These are phyloP conservation scores for Asterionellopsis glacialis DNA, from an alignment of 108 stramenopile genomes.

Conservation along the genomic window DNA sequence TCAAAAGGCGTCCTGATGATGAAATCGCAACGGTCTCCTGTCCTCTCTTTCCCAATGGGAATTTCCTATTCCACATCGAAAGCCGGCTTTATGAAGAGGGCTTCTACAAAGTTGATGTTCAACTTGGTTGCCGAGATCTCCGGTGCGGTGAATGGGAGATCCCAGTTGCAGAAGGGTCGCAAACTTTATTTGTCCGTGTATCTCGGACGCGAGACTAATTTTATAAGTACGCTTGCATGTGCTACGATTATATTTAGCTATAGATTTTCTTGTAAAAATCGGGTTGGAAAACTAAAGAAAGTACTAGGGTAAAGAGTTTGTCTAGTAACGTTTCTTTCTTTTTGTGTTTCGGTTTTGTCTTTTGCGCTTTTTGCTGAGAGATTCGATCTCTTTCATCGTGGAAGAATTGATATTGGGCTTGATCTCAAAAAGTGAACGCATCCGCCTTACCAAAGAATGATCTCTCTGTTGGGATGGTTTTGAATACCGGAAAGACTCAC, in stretches of 20 bases:
- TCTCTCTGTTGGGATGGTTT: neutral
- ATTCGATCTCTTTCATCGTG: too few species aligned
- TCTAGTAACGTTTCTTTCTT: too few species aligned
- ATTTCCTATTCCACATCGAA: constrained; percentile 20
- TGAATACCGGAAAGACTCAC: constrained; percentile 14
- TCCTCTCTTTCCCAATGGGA: constrained; percentile 13
- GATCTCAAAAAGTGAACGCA: neutral
- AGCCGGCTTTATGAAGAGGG: constrained; percentile 19
- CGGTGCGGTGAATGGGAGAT: constrained; percentile 44
- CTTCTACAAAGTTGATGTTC: constrained; percentile 17
- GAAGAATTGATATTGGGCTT: too few species aligned
- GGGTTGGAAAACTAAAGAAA: too few species aligned
- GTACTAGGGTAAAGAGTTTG: too few species aligned
- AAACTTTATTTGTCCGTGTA: neutral
- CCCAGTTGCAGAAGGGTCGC: constrained; percentile 8
- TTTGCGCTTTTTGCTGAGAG: too few species aligned
- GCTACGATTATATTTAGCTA: too few species aligned
- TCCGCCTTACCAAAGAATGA: neutral
- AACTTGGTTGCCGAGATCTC: constrained; percentile 37
- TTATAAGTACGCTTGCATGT: too few species aligned
- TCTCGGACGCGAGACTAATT: too few species aligned
- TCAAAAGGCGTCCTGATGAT: neutral
- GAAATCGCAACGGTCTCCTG: constrained; percentile 8
- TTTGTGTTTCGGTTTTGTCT: too few species aligned
- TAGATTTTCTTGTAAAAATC: too few species aligned